Conservation (phyloP, 805 yeast genomes). For the Ogataea nitratoaversa region DNA sequence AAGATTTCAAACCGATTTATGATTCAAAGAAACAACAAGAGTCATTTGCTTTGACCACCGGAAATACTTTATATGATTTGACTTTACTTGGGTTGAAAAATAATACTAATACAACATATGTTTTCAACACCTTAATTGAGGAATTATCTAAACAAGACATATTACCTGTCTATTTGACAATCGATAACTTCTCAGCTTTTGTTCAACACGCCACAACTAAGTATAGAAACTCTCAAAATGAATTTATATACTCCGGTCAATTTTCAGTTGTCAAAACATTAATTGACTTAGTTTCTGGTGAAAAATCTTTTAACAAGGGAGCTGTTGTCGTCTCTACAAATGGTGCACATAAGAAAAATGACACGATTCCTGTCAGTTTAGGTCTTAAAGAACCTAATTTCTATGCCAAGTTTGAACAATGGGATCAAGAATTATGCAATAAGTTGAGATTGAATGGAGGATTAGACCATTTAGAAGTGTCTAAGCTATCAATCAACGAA, state of each 20-base stretch:
- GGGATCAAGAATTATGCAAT: conserved; percentile 54
- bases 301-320: conserved; percentile 49
- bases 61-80: conserved; percentile 41
- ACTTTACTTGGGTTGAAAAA: conserved; percentile 21
- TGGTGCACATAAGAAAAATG: conserved; percentile 45
- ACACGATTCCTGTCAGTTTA: conserved; percentile 59
- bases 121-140: conserved; percentile 49
- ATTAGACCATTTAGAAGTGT: conserved; percentile 33
- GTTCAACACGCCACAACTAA: conserved; percentile 50
- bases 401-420: conserved; percentile 45
- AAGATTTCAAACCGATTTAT: conserved; percentile 18
- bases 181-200: conserved; percentile 72
- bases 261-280: conserved; percentile 62
- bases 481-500: conserved; percentile 43
- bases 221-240: conserved; percentile 55
- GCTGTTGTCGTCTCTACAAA: conserved; percentile 63
- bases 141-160: conserved; percentile 50
- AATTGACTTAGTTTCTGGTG: conserved; percentile 52
- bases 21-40: conserved; percentile 15
- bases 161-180: conserved; percentile 59
- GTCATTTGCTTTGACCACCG: conserved; percentile 8
- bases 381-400: conserved; percentile 45
- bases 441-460: conserved; percentile 33
- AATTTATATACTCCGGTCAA: conserved; percentile 52
- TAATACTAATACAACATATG: conserved; percentile 34